Evolutionary conservation across 2,329 filamentous ascomycete genomes (phyloP), one percentile per base, ranked within the genome.

Genomic region (Cercospora sesami): DNA sequence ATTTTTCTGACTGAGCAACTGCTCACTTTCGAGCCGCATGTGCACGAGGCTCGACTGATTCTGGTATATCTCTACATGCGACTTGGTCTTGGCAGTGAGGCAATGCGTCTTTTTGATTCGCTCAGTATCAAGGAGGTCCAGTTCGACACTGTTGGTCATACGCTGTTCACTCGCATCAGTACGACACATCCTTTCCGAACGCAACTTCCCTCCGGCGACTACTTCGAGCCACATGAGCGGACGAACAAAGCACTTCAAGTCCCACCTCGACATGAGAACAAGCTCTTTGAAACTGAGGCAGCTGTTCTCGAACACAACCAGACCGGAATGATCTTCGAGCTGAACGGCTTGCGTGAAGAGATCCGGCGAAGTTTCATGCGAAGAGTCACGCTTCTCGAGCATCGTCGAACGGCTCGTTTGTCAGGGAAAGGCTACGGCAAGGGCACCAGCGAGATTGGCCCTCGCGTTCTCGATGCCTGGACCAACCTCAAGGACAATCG

Each of bases 91-190:
- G 76, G 75, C 16, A 74, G 73, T 18, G 70, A 76, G 7, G 77
- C 78, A 1, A 72, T 77, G 63, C 65, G 66, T 4, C 58, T 75
- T 16, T 79, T 77, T 66, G 73, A 76, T 48, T 75, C 73, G 7
- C 71, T 80, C 10, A 73, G 68, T 39, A 68, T 79, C n/a, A 79
- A 79, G 61, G 77, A 79, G 60, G 74, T 79, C 6, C 78, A 79
- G 45, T 70, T 74, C 63, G 78, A 79, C 55, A 79, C 78, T 6
- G 71, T 79, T 18, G 76, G 75, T 4, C 78, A 80, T 58, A 73
- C 72, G 2, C 70, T 79, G 5, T 74, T 78, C 59, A 79, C 78
- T 8, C 68, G 73, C 8, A 63, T 80, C 3, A 75, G 78, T 8
- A 69, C 74, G 26, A 72, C 71, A 8, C 77, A 79, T 59, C 78